Evolutionary conservation across 495 filamentous ascomycete genomes (phyloP).

Genomic region (Daldinia concentrica): DNA sequence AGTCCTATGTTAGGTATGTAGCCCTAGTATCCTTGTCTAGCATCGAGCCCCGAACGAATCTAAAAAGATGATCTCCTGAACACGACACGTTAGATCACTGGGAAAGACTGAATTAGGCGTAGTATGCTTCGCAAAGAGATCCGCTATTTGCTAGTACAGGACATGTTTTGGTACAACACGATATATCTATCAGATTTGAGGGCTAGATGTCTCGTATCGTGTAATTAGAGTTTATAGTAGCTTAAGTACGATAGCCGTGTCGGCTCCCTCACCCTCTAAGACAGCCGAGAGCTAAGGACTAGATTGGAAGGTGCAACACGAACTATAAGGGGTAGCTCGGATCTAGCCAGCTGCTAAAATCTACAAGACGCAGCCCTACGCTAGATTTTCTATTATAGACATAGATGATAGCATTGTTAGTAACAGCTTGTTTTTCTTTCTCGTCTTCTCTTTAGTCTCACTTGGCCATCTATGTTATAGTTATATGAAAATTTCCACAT

Average conservation of each 20-base stretch:
- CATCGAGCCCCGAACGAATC: not conserved
- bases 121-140: not conserved
- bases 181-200: not conserved
- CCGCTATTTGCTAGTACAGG: not conserved
- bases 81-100: not conserved
- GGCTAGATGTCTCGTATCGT: constrained; percentile 10
- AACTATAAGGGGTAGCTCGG: not conserved
- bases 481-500: too few species aligned
- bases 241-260: not conserved
- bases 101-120: not conserved
- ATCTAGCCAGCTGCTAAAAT: not conserved
- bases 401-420: not conserved
- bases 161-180: not conserved
- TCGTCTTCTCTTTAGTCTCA: not conserved
- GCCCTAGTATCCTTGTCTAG: not conserved
- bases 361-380: not conserved
- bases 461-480: not conserved
- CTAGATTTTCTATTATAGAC: not conserved
- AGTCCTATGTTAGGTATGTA: not conserved
- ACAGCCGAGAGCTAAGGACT: not conserved
- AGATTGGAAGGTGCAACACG: not conserved
- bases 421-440: not conserved
- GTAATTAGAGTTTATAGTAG: constrained; percentile 8
- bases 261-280: not conserved
- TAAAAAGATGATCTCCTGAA: not conserved